Base-by-base conservation (phyloP, 1,284 basidiomycete species). In the Xerocomus cyaneibrunnescens region DNA sequence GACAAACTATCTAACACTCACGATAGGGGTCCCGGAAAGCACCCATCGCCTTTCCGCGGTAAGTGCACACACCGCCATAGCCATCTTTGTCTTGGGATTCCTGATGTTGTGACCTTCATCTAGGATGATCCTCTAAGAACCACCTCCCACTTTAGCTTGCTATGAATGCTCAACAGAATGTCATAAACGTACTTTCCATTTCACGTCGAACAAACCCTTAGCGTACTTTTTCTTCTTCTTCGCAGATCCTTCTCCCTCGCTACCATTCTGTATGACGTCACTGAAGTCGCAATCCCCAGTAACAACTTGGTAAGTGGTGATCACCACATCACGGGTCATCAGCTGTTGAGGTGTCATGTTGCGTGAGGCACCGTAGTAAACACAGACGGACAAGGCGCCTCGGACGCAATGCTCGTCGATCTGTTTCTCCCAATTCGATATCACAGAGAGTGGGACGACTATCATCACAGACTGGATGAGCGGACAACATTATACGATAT, bases 381-480 rank as follows among this genome's bases (percentile, higher is more conserved):
- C 75, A 61, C 81, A 85, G 41, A 67, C 73, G 0, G 76, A 77
- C 23, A 94, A 64, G 1, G 76, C 67, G 6, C 80, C 83, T 21
- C 73, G 73, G 10, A 70, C 72, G 50, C 89, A 83, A 58, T 94
- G 92, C 48, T 94, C 92, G 25, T 77, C 67, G 31, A 95, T 84
- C 67, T 96, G 94, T 60, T 90, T 87, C 62, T 90, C 86, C 93
- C 93, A 96, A 62, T 96, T 96, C 13, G 89, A 92, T 7, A 95
- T 70, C 1, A 96, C 84, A 1, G 91, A 94, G 17, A 95, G 78
- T 1, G 94, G 94, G 17, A 84, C 87, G 32, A 96, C 93, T 94
- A 19, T 42, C 25, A 32, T 45, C 32, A 35, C 19, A n/a, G 32
- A 40, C 19, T 1, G 12, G 17, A 40, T 66, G 25, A 54, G 50